Percentiles rank a stretch among this genome's conserved stretches.
phyloP scores from a whole-genome alignment of 2,329 filamentous ascomycete species.

The Byssochlamys sp. region DNA sequence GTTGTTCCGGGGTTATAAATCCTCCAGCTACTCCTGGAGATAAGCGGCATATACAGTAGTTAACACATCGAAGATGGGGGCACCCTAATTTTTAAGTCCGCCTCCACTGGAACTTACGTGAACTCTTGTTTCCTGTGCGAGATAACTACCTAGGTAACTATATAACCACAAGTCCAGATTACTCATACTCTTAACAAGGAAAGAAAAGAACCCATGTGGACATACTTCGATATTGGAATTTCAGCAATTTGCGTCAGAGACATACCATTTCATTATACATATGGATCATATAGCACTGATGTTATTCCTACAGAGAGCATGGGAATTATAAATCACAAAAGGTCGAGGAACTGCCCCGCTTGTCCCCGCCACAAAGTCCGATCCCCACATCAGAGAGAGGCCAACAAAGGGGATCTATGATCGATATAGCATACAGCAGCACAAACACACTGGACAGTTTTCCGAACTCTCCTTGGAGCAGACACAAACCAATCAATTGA shows the following conservation, averaged over 20 bases:
- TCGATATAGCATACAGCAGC: not conserved
- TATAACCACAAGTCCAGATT: not conserved
- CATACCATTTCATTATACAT: not conserved
- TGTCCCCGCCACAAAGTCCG: not conserved
- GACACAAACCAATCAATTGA: slow-evolving; percentile 7
- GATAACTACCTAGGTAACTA: too few species aligned
- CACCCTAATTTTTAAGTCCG: not conserved
- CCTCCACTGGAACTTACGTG: not conserved
- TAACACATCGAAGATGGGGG: not conserved
- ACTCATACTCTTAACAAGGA: not conserved
- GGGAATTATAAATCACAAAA: not conserved
- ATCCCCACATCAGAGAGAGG: not conserved
- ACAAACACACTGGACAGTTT: not conserved
- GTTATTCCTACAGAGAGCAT: not conserved
- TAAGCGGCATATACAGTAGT: not conserved
- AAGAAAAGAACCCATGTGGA: too few species aligned
- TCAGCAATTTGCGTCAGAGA: too few species aligned
- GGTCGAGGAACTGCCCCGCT: not conserved
- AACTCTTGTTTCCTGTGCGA: not conserved
- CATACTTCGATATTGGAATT: too few species aligned
- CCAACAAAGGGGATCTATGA: not conserved
- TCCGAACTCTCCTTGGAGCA: not conserved
- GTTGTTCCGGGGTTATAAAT: not conserved
- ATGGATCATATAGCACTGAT: not conserved
- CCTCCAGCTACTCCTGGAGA: not conserved